Conservation (phyloP, 2,329 filamentous ascomycete species). For the Tolypocladium inflatum region DNA sequence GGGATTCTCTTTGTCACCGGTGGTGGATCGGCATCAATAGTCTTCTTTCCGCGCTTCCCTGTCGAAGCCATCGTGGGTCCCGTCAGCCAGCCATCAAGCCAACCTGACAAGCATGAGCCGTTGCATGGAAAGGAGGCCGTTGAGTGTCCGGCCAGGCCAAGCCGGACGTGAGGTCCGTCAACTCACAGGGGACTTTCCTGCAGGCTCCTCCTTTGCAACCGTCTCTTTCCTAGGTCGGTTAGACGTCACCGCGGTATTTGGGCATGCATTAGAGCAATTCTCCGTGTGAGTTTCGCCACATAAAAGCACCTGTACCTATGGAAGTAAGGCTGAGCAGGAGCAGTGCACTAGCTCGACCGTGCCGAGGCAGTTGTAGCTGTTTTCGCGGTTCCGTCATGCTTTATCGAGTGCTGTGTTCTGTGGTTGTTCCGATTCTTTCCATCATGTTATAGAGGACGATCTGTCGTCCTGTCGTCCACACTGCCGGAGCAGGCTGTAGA, state of each 20-base stretch:
- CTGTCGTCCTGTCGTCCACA: not conserved
- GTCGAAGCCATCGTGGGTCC: not conserved
- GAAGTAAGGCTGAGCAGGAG: not conserved
- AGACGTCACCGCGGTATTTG: not conserved
- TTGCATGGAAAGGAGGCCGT: not conserved
- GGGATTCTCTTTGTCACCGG: not conserved
- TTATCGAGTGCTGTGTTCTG: not conserved
- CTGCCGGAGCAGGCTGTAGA: not conserved
- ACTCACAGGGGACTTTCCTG: not conserved
- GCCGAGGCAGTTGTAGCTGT: not conserved
- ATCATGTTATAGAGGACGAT: not conserved
- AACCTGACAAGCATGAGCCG: not conserved
- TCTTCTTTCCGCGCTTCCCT: not conserved
- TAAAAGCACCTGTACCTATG: not conserved
- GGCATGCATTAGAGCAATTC: not conserved
- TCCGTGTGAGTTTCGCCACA: not conserved
- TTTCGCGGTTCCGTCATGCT: not conserved
- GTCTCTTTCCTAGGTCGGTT: not conserved
- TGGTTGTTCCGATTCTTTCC: not conserved
- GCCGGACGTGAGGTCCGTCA: not conserved
- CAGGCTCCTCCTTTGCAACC: not conserved
- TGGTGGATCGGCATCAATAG: not conserved
- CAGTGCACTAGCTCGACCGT: not conserved
- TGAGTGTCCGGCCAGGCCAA: too few species aligned
- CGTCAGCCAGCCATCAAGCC: not conserved